A percentile compares a stretch with the other conserved stretches of the same genome.
phyloP scores from a whole-genome alignment of 805 yeast species.

The Cyberlindnera petersonii region DNA sequence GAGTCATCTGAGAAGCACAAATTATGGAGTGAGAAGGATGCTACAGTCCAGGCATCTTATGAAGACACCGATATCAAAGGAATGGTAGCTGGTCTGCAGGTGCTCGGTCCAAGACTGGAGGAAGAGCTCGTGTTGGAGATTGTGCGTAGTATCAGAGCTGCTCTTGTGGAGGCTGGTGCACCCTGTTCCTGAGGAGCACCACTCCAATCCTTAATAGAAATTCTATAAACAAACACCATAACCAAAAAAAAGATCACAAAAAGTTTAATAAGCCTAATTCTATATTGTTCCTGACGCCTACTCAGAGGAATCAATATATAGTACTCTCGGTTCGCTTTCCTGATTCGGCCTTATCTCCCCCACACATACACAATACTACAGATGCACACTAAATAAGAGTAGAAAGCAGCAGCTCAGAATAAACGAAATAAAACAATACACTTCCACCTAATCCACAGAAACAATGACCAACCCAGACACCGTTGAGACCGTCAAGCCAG shows the following conservation, averaged over 20 bases:
- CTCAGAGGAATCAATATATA: no score
- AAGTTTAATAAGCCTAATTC: no score
- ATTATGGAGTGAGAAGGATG: conserved; percentile 1
- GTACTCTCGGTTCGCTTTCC: conserved; percentile 9
- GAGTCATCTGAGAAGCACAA: not conserved
- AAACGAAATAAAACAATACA: not conserved
- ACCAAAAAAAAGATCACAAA: not conserved
- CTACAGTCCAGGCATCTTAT: conserved; percentile 39
- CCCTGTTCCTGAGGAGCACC: no score
- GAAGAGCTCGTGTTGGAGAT: conserved; percentile 23
- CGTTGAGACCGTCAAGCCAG: conserved; percentile 17
- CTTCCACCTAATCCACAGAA: no score
- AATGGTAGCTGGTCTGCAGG: conserved; percentile 17
- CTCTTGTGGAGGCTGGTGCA: no score
- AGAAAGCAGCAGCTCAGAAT: not conserved
- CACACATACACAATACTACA: not conserved
- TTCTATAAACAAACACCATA: not conserved
- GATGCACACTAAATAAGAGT: not conserved
- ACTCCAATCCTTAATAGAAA: no score
- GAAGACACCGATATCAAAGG: conserved; percentile 3
- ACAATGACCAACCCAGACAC: not conserved
- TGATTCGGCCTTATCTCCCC: conserved; percentile 10
- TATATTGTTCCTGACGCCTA: no score
- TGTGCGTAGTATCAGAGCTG: conserved; percentile 8
- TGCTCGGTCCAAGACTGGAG: conserved; percentile 21